Base-by-base conservation (phyloP, 2,329 filamentous ascomycete species). In the Botrytis hyacinthi region DNA sequence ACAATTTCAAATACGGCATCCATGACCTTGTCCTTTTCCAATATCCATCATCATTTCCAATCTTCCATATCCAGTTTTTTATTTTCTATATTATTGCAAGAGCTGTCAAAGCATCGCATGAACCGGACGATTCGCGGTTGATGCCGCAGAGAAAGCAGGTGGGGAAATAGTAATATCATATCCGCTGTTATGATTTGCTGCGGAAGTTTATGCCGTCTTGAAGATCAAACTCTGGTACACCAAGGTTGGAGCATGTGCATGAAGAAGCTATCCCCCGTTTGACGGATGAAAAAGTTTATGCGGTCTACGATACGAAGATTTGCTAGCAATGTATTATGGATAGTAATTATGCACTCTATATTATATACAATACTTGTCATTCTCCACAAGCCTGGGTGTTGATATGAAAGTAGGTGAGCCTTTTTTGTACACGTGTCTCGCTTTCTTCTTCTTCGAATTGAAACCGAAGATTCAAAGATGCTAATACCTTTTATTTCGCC, bases 341-440 rank as follows among this genome's bases (percentile, higher is more conserved):
- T 69, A 42, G 29, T 59, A 57, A 69, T 69, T 69, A 69, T 69
- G 66, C 66, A 69, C 48, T 57, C 35, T 14, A 32, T 57, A 40
- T 29, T 48, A 66, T 35, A 37, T 66, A 48, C 63, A 48, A n/a
- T n/a, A 51, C 63, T 66, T 57, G 35, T 32, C 37, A 32, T 32
- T 69, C 66, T 57, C 66, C 66, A 69, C 66, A 16, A 26, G 48
- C 51, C 42, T 69, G 37, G 66, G 22, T 57, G 29, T 68, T 4
- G n/a, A 57, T 44, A 59, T 32, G 48, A 57, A 57, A 69, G 66
- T 69, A 69, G 66, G 66, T 69, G 66, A 69, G 9, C n/a, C 48
- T 54, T 69, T 54, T 69, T 57, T 69, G 66, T 69, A 69, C 66
- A 69, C 66, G 66, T 69, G 66, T 69, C 66, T 69, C 37, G 37